These are phyloP conservation scores for Zygotorulaspora chibaensis DNA, from an alignment of 805 yeast genomes.

Conservation along the genomic window DNA sequence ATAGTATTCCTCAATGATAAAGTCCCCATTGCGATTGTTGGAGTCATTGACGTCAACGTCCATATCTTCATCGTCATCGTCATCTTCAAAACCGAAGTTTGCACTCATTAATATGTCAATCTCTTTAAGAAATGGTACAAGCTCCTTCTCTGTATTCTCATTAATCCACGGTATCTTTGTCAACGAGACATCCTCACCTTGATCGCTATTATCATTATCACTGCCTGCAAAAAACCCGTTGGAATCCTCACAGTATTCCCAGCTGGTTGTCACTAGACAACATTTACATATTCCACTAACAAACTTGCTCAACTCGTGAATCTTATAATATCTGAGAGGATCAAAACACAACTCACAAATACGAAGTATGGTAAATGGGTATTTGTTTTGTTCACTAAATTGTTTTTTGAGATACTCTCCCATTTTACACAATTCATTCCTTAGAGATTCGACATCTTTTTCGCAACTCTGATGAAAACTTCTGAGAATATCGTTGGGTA, in stretches of 20 bases:
- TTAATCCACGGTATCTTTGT: constrained; percentile 29
- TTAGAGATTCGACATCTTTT: constrained; percentile 3
- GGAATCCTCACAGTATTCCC: constrained; percentile 10
- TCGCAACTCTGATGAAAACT: background rate
- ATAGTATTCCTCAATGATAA: constrained; percentile 21
- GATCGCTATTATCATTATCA: constrained; percentile 6
- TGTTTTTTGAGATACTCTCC: constrained; percentile 15
- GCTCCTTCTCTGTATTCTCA: constrained; percentile 15
- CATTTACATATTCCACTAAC: constrained; percentile 40
- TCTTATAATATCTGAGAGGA: constrained; percentile 41
- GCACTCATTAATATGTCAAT: constrained; percentile 32
- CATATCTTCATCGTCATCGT: constrained; percentile 29
- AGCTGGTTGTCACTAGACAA: constrained; percentile 21
- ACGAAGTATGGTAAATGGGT: constrained; percentile 48
- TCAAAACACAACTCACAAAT: constrained; percentile 44
- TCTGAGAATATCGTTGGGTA: constrained; percentile 26
- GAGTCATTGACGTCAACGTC: constrained; percentile 13
- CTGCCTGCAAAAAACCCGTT: background rate
- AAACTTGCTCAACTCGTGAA: constrained; percentile 39
- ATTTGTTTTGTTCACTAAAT: constrained; percentile 17
- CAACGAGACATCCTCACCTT: constrained; percentile 28
- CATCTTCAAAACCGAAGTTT: constrained; percentile 33
- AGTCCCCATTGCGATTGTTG: constrained; percentile 13
- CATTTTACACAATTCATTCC: constrained; percentile 10
- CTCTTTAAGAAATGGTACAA: constrained; percentile 27